Evolutionary conservation across 2,329 filamentous ascomycete species (phyloP).

Genomic region (Botryotinia narcissicola): DNA sequence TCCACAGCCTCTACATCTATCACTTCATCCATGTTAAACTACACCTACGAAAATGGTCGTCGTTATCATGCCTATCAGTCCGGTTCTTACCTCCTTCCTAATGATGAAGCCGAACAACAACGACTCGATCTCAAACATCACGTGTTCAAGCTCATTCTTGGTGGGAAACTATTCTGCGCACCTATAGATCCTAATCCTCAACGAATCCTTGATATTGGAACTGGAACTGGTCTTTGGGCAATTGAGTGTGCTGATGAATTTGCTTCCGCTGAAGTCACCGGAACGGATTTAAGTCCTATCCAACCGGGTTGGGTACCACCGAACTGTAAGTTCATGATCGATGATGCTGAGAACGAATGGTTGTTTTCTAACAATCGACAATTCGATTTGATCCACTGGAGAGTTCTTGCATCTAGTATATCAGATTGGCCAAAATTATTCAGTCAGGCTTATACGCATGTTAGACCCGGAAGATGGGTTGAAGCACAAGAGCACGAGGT

Average conservation of each 20-base stretch:
- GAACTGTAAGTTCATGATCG: conserved; percentile 60
- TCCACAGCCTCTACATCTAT: conserved; percentile 25
- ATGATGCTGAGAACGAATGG: conserved; percentile 58
- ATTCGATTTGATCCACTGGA: conserved; percentile 61
- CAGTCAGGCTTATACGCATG: conserved; percentile 46
- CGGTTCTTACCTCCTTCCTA: conserved; percentile 57
- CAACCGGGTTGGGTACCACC: conserved; percentile 57
- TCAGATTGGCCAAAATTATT: conserved; percentile 54
- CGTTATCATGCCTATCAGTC: conserved; percentile 56
- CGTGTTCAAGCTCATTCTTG: conserved; percentile 32
- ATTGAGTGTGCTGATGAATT: conserved; percentile 56
- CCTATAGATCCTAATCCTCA: conserved; percentile 49
- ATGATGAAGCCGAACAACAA: conserved; percentile 59
- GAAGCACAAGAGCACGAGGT: conserved; percentile 56
- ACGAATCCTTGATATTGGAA: conserved; percentile 56
- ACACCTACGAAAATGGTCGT: conserved; percentile 56
- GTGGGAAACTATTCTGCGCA: conserved; percentile 47
- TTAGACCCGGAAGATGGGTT: conserved; percentile 55
- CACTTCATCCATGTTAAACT: conserved; percentile 46
- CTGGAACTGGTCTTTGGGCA: conserved; percentile 59
- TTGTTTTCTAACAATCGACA: conserved; percentile 48
- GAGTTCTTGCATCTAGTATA: conserved; percentile 55
- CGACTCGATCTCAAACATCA: conserved; percentile 51
- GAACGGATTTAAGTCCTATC: conserved; percentile 58
- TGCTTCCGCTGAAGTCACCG: conserved; percentile 48